These are phyloP conservation scores for Russula compacta DNA, from an alignment of 768 basidiomycete genomes.

Conservation along the genomic window DNA sequence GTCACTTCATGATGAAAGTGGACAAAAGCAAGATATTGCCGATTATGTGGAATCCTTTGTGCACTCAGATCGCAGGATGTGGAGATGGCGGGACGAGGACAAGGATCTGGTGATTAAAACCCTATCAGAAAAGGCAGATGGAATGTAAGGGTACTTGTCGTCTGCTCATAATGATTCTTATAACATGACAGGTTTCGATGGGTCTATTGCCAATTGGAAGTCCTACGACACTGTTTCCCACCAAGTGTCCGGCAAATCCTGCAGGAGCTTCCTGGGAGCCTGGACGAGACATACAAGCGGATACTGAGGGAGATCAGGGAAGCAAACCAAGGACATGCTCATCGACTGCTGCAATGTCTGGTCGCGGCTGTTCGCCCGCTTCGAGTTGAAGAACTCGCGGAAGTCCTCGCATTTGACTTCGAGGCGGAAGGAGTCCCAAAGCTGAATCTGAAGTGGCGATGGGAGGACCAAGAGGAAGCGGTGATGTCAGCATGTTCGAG, in stretches of 20 bases:
- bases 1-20: not conserved
- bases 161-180: not conserved
- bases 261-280: not conserved
- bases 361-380: not conserved
- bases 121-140: not conserved
- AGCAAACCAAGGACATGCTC: not conserved
- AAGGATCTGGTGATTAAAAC: not conserved
- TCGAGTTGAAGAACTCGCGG: not conserved
- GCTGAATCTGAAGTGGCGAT: not conserved
- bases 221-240: not conserved
- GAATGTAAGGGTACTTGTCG: not conserved
- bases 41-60: not conserved
- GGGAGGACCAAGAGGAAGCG: not conserved
- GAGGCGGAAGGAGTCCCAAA: not conserved
- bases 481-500: not conserved
- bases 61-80: not conserved
- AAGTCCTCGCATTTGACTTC: not conserved
- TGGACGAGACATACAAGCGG: slow-evolving; percentile 1
- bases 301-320: not conserved
- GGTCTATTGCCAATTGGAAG: not conserved
- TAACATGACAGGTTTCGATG: not conserved
- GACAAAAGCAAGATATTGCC: not conserved
- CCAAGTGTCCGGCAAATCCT: not conserved
- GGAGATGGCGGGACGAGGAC: not conserved
- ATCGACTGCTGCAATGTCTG: not conserved